These are phyloP conservation scores for Calonectria fujianensis DNA, from an alignment of 2,329 filamentous ascomycete genomes.

Conservation along the genomic window DNA sequence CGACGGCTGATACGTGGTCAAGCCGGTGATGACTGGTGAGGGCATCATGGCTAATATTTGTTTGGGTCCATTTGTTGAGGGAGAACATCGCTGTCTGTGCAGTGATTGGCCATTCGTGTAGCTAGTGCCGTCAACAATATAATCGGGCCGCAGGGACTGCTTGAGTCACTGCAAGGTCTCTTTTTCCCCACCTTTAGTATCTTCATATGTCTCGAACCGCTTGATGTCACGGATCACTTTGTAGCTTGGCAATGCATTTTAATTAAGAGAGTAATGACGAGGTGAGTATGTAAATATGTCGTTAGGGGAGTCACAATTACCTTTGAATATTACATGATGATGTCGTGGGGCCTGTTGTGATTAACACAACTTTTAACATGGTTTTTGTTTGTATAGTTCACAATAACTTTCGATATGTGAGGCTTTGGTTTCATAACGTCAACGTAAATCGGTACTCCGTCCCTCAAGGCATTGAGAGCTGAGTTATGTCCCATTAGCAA, in stretches of 20 bases:
- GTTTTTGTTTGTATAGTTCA: neutral
- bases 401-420: neutral
- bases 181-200: neutral
- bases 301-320: too few relatives aligned
- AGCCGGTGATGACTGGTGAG: constrained; percentile 37
- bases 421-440: neutral
- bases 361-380: neutral
- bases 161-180: too few relatives aligned
- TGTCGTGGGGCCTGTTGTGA: too few relatives aligned
- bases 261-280: neutral
- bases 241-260: neutral
- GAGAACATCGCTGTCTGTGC: neutral
- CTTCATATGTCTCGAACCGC: neutral
- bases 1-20: neutral
- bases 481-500: too few relatives aligned
- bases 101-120: neutral
- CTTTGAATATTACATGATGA: too few relatives aligned
- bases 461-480: too few relatives aligned
- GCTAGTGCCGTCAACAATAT: neutral
- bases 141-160: neutral
- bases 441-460: neutral
- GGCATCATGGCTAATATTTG: neutral
- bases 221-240: neutral
- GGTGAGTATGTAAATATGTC: too few relatives aligned
- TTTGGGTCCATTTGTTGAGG: neutral